A percentile compares a stretch with the other conserved stretches of the same genome.
phyloP scores from a whole-genome alignment of 805 yeast species.

The Lipomyces orientalis region DNA sequence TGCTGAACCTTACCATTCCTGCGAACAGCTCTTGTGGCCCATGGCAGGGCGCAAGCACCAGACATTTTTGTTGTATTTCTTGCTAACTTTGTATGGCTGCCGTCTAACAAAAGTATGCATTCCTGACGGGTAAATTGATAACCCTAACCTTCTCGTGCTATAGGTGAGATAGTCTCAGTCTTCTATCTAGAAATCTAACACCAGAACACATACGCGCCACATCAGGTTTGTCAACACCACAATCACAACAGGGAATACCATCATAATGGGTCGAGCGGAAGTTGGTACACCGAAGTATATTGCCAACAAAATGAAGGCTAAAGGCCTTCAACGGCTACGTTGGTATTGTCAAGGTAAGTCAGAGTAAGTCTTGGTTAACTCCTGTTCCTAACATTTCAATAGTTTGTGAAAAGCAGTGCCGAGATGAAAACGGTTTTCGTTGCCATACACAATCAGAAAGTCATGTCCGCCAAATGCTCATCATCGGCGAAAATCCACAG shows the following conservation, averaged over 20 bases:
- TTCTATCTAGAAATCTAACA: too few relatives aligned
- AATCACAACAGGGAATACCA: neutral
- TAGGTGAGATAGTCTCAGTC: too few relatives aligned
- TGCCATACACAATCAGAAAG: conserved; percentile 85
- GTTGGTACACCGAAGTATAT: conserved; percentile 71
- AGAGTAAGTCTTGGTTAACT: neutral
- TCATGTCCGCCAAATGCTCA: conserved; percentile 65
- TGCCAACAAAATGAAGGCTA: conserved; percentile 76
- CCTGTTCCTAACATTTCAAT: conserved; percentile 38
- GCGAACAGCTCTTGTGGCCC: too few relatives aligned
- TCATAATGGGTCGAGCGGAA: conserved; percentile 61
- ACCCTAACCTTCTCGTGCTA: too few relatives aligned
- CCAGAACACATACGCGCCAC: too few relatives aligned
- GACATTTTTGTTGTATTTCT: too few relatives aligned
- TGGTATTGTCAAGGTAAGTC: conserved; percentile 72
- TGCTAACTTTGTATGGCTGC: too few relatives aligned
- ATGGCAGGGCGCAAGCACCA: too few relatives aligned
- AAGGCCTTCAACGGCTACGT: conserved; percentile 82
- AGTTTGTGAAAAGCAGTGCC: conserved; percentile 87
- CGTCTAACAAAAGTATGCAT: too few relatives aligned
- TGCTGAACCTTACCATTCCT: too few relatives aligned
- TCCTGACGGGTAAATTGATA: too few relatives aligned
- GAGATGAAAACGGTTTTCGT: conserved; percentile 95
- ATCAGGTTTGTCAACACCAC: neutral
- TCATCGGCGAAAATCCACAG: conserved; percentile 52